Base-by-base conservation (phyloP, 768 basidiomycete genomes). In the Boletellus sp. region DNA sequence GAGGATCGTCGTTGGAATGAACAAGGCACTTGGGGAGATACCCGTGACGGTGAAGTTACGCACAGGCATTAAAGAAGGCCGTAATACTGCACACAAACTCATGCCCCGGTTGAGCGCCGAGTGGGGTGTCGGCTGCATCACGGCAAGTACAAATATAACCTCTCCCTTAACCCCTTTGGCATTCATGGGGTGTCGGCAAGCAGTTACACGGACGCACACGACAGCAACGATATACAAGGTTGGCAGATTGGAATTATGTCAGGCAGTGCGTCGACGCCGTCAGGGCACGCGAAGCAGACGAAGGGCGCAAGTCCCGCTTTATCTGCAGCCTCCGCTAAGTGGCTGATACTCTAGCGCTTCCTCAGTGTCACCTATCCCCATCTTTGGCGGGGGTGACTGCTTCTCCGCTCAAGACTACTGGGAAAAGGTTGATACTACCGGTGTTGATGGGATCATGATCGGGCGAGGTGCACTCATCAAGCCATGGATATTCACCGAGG, bases 231-330 rank as follows among this genome's bases (percentile, higher is more conserved):
- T 99, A 99, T 60, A 85, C 90, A 2, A 85, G 85, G 55, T 74
- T 90, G 1, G 94, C 95, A 10, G 94, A 99, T 63, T 99, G 95
- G 93, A 79, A 80, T 32, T 99, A 98, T 66, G 90, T 96, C 66
- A 87, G 84, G 63, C 72, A 83, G 57, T 96, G 95, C 60, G 90
- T 90, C 3, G 80, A 85, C 6, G 83, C 85, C 9, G 85, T 95
- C 20, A 81, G 94, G 9, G 76, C 76, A 4, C 67, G 74, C 34
- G 86, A 89, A 65, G 78, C 73, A 19, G 87, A 90, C 10, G 81
- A 87, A 63, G 84, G 83, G 61, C 50, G 89, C 89, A 58, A 50
- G 84, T 75, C 34, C 12, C 31, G n/a, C 44, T 26, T 23, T 17
- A 9, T 23, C 10, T 43, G 34, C 1, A 34, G 23, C n/a, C 26